These are phyloP conservation scores for Zoysia pacifica DNA, from an alignment of 176 grass and related monocot genomes.

Conservation along the genomic window DNA sequence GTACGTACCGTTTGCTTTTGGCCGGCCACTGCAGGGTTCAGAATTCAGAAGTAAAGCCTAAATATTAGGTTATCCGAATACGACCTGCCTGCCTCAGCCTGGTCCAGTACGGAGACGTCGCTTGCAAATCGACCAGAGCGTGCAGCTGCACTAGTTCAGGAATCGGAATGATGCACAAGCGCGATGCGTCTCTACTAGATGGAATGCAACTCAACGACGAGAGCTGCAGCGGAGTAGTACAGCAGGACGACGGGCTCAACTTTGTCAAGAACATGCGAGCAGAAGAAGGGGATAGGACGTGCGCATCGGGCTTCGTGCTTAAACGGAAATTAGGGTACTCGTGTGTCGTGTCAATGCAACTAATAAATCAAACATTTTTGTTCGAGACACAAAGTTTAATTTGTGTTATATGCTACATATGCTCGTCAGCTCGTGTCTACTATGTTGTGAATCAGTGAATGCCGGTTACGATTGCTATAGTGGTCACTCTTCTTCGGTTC, in stretches of 20 bases:
- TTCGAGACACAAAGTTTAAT: background rate
- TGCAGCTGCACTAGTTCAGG: constrained; percentile 21
- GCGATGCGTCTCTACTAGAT: background rate
- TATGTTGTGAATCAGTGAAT: no score
- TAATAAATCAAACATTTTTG: background rate
- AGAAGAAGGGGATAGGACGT: background rate
- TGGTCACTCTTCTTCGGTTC: no score
- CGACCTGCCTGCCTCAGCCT: background rate
- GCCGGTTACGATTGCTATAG: no score
- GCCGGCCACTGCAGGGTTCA: background rate
- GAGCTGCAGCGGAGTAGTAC: background rate
- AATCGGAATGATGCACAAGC: constrained; percentile 36
- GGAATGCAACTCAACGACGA: background rate
- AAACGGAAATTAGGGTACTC: background rate
- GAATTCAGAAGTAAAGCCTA: background rate
- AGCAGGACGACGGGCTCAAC: background rate
- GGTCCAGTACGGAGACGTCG: constrained; percentile 13
- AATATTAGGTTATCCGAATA: background rate
- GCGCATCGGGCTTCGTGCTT: background rate
- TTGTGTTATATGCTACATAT: background rate
- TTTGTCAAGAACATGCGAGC: constrained; percentile 9
- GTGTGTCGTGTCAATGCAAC: no score
- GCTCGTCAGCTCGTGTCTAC: no score
- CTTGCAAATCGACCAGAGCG: background rate
- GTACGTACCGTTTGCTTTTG: background rate